These are phyloP conservation scores for Discostella stelligera DNA, from an alignment of 352 stramenopile species.

Conservation along the genomic window DNA sequence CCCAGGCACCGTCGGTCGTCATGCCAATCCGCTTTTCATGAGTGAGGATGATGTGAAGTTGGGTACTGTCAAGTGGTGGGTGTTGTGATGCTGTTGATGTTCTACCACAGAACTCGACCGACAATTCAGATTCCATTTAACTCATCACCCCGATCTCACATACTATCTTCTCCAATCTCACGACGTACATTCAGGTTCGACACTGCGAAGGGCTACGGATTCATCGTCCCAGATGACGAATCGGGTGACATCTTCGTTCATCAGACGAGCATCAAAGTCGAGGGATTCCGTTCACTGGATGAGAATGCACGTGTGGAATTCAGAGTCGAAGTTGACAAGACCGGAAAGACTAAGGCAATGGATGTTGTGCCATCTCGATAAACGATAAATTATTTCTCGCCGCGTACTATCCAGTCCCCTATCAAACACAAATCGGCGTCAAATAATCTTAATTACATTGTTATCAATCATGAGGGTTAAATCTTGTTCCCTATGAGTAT, in stretches of 20 bases:
- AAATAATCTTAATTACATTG: background rate
- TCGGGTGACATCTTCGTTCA: constrained; percentile 72
- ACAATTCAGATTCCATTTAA: too few relatives aligned
- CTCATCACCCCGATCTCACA: too few relatives aligned
- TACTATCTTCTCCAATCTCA: background rate
- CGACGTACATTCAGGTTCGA: constrained; percentile 65
- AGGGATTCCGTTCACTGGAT: constrained; percentile 70
- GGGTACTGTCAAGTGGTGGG: constrained; percentile 56
- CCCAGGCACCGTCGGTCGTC: constrained; percentile 8
- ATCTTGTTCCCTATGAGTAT: background rate
- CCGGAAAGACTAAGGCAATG: constrained; percentile 65
- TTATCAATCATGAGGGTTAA: background rate
- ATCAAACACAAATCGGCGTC: too few relatives aligned
- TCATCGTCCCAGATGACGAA: constrained; percentile 76
- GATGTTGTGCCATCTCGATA: too few relatives aligned
- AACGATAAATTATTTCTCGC: too few relatives aligned
- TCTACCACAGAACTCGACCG: background rate
- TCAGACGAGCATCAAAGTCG: constrained; percentile 64
- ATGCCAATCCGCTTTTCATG: constrained; percentile 33
- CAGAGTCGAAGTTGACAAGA: constrained; percentile 53
- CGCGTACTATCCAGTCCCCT: too few relatives aligned
- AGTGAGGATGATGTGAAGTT: constrained; percentile 26
- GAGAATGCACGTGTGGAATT: constrained; percentile 81
- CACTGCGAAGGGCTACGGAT: constrained; percentile 79
- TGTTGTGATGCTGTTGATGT: constrained; percentile 27